phyloP scores from a whole-genome alignment of 169 alveolate genomes.

The Hammondia hammondi region DNA sequence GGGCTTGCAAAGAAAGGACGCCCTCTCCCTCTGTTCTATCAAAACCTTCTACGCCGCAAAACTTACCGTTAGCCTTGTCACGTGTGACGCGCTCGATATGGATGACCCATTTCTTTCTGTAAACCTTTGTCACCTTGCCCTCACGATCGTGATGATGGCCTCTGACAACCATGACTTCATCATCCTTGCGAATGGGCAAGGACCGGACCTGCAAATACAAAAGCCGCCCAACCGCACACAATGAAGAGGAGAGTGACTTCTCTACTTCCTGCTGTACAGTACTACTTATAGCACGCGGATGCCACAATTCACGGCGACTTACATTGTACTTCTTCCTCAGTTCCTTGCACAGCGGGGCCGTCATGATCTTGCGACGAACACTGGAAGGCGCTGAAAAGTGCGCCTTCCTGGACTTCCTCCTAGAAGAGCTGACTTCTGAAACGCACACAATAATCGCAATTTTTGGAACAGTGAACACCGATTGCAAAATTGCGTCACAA shows the following conservation, averaged over 20 bases:
- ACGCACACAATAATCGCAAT: not conserved
- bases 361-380: conserved; percentile 96
- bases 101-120: conserved; percentile 96
- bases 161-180: conserved; percentile 96
- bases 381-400: conserved; percentile 98
- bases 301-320: conserved; percentile 65
- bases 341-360: conserved; percentile 96
- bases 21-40: not conserved
- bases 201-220: conserved; percentile 88
- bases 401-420: conserved; percentile 96
- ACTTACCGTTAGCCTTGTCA: conserved; percentile 93
- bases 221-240: not conserved
- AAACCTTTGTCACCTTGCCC: conserved; percentile 97
- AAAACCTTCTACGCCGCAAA: not conserved
- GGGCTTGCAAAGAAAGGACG: not conserved
- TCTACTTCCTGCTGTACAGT: not conserved
- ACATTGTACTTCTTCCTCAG: conserved; percentile 95
- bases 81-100: conserved; percentile 96
- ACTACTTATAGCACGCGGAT: no score
- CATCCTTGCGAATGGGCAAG: conserved; percentile 98
- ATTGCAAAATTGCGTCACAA: no score
- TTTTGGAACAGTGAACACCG: not conserved
- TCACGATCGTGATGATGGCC: conserved; percentile 96
- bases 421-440: conserved; percentile 79
- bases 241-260: not conserved